These are phyloP conservation scores for Chamaenerion angustifolium DNA, from an alignment of 345 rosid species.

Conservation along the genomic window DNA sequence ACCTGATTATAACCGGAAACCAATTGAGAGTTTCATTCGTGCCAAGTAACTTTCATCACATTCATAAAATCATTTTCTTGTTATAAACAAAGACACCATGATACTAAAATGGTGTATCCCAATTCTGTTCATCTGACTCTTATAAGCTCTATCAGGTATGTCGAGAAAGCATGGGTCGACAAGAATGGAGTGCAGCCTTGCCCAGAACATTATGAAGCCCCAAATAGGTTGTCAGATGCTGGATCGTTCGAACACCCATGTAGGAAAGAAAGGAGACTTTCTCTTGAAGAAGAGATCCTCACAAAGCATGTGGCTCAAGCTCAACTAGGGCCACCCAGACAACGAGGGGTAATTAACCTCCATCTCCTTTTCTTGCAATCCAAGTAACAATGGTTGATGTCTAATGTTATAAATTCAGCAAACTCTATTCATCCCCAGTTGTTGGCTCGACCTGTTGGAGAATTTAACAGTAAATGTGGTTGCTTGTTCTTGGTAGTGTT, in stretches of 20 bases:
- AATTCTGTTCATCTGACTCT: neutral
- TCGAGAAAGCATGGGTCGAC: slow-evolving; percentile 32
- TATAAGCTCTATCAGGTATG: slow-evolving; percentile 21
- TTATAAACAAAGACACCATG: neutral
- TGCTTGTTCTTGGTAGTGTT: slow-evolving; percentile 21
- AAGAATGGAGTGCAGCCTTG: slow-evolving; percentile 18
- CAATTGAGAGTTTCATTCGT: slow-evolving; percentile 33
- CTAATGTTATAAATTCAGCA: neutral
- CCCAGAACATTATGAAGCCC: slow-evolving; percentile 12
- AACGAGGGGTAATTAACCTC: slow-evolving; percentile 29
- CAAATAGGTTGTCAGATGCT: slow-evolving; percentile 11
- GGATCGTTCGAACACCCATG: slow-evolving; percentile 17
- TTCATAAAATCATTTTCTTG: neutral
- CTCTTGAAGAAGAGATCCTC: slow-evolving; percentile 59
- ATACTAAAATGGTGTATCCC: too few relatives aligned
- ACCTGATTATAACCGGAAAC: slow-evolving; percentile 24
- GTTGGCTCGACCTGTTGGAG: too few relatives aligned
- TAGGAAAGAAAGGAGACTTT: slow-evolving; percentile 31
- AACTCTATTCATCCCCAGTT: neutral
- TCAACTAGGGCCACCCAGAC: slow-evolving; percentile 21
- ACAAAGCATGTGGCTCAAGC: slow-evolving; percentile 16
- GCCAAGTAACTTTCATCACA: slow-evolving; percentile 22
- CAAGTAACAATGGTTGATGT: too few relatives aligned
- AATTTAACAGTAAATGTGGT: neutral
- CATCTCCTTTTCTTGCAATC: neutral